A percentile compares a stretch with the other conserved stretches of the same genome.
Conservation (phyloP, 2,329 filamentous ascomycete species). For the Hypoxylon sp. region DNA sequence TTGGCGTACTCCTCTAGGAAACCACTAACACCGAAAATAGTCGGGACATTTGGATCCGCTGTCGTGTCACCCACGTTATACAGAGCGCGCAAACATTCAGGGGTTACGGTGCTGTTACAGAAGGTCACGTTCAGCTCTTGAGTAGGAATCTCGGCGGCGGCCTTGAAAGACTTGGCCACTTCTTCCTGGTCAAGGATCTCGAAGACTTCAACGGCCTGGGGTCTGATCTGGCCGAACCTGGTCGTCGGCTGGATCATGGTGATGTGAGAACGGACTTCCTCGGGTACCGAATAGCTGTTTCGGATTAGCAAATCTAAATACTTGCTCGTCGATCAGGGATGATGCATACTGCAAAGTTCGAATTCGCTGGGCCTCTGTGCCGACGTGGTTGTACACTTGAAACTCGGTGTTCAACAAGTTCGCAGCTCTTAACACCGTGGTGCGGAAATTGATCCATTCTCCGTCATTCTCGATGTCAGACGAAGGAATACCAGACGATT, state of each 20-base stretch:
- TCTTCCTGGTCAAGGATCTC: constrained; percentile 53
- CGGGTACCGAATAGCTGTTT: constrained; percentile 72
- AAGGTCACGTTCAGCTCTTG: constrained; percentile 47
- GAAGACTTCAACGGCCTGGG: constrained; percentile 61
- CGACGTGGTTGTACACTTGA: constrained; percentile 66
- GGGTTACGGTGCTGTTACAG: constrained; percentile 62
- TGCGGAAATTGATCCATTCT: constrained; percentile 72
- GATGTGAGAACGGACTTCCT: constrained; percentile 67
- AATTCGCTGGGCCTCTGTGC: constrained; percentile 61
- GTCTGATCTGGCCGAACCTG: constrained; percentile 67
- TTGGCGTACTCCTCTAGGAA: constrained; percentile 56
- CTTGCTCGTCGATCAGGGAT: constrained; percentile 7
- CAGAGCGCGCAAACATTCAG: constrained; percentile 63
- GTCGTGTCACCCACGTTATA: constrained; percentile 63
- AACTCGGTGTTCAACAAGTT: constrained; percentile 71
- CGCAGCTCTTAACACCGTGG: constrained; percentile 67
- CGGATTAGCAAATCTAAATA: constrained; percentile 27
- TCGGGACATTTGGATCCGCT: constrained; percentile 55
- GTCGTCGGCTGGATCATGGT: constrained; percentile 77
- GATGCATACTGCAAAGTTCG: constrained; percentile 58
- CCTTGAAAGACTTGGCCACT: constrained; percentile 30
- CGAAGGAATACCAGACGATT: constrained; percentile 63
- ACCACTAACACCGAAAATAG: constrained; percentile 62
- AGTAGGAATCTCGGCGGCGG: constrained; percentile 37
- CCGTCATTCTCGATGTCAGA: constrained; percentile 64